These are phyloP conservation scores for Brettanomyces nanus DNA, from an alignment of 805 yeast species.

Conservation along the genomic window DNA sequence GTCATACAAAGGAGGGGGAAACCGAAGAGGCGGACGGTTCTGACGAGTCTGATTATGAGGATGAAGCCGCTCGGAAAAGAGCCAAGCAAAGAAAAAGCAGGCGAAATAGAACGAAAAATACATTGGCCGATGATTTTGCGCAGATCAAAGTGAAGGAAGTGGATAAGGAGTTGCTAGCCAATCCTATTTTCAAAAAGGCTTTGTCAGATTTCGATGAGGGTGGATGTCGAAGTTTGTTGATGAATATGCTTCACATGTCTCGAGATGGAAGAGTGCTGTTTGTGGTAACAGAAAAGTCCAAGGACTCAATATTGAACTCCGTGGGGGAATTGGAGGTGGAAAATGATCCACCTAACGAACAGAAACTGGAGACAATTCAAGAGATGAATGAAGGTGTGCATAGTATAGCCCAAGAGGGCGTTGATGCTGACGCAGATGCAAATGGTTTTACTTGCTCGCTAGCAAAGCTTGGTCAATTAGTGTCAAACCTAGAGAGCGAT, in stretches of 20 bases:
- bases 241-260: constrained; percentile 42
- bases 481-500: not conserved
- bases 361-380: not conserved
- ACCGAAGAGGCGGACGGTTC: constrained; percentile 11
- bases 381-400: not conserved
- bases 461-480: not conserved
- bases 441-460: not conserved
- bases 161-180: constrained; percentile 42
- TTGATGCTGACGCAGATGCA: not conserved
- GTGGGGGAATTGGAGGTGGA: not conserved
- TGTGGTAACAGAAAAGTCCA: constrained; percentile 31
- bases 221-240: constrained; percentile 46
- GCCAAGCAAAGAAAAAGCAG: constrained; percentile 9
- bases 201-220: constrained; percentile 54
- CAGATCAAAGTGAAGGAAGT: constrained; percentile 34
- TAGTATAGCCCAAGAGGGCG: not conserved
- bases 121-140: constrained; percentile 33
- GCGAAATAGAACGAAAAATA: constrained; percentile 19
- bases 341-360: not conserved
- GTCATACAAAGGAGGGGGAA: constrained; percentile 10
- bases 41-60: constrained; percentile 15
- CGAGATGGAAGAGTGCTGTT: constrained; percentile 40
- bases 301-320: constrained; percentile 8
- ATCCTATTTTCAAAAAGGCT: constrained; percentile 50
- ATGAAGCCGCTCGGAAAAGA: constrained; percentile 14